These are phyloP conservation scores for Lasiosphaeriaceae sp. DNA, from an alignment of 495 filamentous ascomycete genomes.

Conservation along the genomic window DNA sequence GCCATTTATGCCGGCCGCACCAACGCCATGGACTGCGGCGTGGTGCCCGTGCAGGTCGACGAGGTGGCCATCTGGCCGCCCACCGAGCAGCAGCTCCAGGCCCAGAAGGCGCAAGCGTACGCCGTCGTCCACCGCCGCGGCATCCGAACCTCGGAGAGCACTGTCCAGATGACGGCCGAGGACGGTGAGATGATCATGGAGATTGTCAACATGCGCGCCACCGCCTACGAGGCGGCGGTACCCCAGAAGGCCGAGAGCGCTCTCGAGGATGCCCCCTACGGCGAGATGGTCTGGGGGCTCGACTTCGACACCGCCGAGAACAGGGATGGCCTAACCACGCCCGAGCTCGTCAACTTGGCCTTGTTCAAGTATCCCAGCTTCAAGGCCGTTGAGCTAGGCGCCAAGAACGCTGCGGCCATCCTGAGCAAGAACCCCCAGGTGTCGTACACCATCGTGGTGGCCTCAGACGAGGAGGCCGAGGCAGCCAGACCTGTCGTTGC, in stretches of 20 bases:
- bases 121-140: no score
- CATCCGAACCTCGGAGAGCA: no score
- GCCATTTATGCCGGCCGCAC: constrained; percentile 29
- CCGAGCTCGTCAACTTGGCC: no score
- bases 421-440: no score
- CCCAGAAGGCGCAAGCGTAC: no score
- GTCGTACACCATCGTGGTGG: no score
- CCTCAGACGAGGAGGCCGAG: no score
- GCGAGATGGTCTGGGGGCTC: constrained; percentile 15
- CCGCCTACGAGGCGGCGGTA: constrained; percentile 31
- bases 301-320: constrained; percentile 13
- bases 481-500: no score
- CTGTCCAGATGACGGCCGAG: not conserved
- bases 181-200: constrained; percentile 24
- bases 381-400: no score
- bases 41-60: constrained; percentile 36
- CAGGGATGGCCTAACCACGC: not conserved
- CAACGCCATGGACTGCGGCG: constrained; percentile 29
- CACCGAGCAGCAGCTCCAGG: no score
- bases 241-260: constrained; percentile 23
- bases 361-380: no score
- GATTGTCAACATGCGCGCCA: constrained; percentile 24
- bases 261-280: constrained; percentile 11
- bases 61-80: constrained; percentile 32
- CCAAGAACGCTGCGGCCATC: no score